Percentiles rank a stretch among this genome's conserved stretches.
Conservation (phyloP, 495 filamentous ascomycete species). For the Penicillium odoratum region DNA sequence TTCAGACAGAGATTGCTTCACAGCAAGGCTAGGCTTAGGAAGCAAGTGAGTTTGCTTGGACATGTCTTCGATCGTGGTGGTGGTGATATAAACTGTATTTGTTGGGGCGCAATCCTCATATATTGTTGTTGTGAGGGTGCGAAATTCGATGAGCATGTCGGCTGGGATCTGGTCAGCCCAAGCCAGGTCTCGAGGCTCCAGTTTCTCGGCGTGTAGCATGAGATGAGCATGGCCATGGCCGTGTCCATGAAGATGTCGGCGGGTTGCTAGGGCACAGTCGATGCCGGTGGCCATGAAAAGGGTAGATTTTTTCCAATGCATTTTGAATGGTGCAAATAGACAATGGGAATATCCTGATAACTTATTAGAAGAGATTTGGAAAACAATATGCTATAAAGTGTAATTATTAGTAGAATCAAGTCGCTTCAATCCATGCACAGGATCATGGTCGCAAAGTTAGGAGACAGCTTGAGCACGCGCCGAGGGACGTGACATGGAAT, state of each 20-base stretch:
- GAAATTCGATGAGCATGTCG: slow-evolving; percentile 20
- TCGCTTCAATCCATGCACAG: slow-evolving; percentile 2
- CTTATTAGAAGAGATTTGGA: background rate
- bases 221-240: slow-evolving; percentile 12
- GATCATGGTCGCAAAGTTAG: slow-evolving; percentile 8
- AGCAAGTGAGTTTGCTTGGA: background rate
- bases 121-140: slow-evolving; percentile 32
- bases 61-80: slow-evolving; percentile 11
- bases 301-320: slow-evolving; percentile 26
- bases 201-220: slow-evolving; percentile 9
- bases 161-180: slow-evolving; percentile 11
- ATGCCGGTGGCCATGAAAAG: slow-evolving; percentile 22
- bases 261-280: slow-evolving; percentile 23
- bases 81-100: slow-evolving; percentile 14
- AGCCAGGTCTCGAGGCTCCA: slow-evolving; percentile 11
- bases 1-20: background rate
- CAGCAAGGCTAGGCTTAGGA: background rate
- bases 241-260: slow-evolving; percentile 21
- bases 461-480: background rate
- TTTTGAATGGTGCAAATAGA: slow-evolving; percentile 3
- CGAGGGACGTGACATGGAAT: slow-evolving; percentile 12
- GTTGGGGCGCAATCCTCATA: slow-evolving; percentile 20
- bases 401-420: background rate
- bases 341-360: background rate
- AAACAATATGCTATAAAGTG: background rate